Conservation (phyloP, 2,329 filamentous ascomycete genomes). For the Trichoderma breve region DNA sequence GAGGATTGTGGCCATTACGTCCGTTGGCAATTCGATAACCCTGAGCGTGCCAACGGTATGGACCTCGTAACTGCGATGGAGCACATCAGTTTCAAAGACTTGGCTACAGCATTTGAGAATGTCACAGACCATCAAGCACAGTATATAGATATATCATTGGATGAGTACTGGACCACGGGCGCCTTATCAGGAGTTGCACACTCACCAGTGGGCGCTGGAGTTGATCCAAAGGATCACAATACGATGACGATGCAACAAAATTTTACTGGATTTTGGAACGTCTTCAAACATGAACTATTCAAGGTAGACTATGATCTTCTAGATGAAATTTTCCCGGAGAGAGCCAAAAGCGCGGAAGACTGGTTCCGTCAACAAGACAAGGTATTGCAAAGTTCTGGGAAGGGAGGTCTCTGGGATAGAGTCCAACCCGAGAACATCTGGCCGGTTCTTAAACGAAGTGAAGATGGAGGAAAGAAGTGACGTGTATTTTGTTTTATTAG, state of each 20-base stretch:
- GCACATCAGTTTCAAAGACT: background rate
- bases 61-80: background rate
- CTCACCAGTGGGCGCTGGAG: background rate
- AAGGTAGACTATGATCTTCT: background rate
- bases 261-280: background rate
- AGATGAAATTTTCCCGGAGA: background rate
- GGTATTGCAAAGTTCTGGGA: background rate
- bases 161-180: background rate
- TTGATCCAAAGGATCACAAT: background rate
- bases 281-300: background rate
- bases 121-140: background rate
- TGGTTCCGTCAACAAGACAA: background rate
- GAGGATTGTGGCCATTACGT: background rate
- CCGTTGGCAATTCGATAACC: conserved; percentile 2
- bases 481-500: background rate
- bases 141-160: background rate
- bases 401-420: background rate
- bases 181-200: background rate
- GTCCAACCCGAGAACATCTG: background rate
- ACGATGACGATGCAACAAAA: background rate
- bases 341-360: background rate
- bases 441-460: background rate
- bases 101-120: background rate
- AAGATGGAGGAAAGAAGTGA: background rate
- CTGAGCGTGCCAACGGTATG: background rate